These are phyloP conservation scores for Malassezia vespertilionis DNA, from an alignment of 1,284 basidiomycete genomes.

Conservation along the genomic window DNA sequence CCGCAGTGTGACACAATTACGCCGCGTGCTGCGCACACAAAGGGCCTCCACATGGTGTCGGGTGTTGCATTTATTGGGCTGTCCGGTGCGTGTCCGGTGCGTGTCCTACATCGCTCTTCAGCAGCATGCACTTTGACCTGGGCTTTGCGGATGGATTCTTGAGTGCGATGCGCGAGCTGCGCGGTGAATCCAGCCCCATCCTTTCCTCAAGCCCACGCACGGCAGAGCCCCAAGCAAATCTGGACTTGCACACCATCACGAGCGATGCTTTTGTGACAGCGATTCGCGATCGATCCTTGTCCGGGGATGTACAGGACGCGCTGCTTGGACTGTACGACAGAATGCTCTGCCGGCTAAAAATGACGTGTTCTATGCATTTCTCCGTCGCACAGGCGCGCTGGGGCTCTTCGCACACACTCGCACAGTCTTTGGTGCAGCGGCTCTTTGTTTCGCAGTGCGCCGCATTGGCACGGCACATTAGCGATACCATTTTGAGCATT, in stretches of 20 bases:
- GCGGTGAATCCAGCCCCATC: neutral
- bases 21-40: no score
- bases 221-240: neutral
- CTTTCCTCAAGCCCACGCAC: neutral
- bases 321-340: constrained; percentile 10
- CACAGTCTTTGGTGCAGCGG: constrained; percentile 3
- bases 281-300: constrained; percentile 5
- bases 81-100: no score
- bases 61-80: no score
- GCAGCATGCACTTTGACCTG: constrained; percentile 4
- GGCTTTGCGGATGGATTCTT: constrained; percentile 12
- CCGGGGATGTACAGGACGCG: constrained; percentile 8
- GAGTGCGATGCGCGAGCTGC: neutral
- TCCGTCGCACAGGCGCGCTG: constrained; percentile 4
- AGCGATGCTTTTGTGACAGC: constrained; percentile 4
- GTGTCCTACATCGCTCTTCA: no score
- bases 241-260: constrained; percentile 3
- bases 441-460: constrained; percentile 11
- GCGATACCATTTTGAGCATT: neutral
- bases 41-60: constrained; percentile 18
- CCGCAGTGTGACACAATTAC: no score
- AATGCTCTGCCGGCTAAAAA: neutral
- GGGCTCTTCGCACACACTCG: constrained; percentile 8
- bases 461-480: constrained; percentile 2
- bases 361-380: constrained; percentile 4